phyloP scores from a whole-genome alignment of 1,284 basidiomycete species.

The Leccinum cinnamomeum region DNA sequence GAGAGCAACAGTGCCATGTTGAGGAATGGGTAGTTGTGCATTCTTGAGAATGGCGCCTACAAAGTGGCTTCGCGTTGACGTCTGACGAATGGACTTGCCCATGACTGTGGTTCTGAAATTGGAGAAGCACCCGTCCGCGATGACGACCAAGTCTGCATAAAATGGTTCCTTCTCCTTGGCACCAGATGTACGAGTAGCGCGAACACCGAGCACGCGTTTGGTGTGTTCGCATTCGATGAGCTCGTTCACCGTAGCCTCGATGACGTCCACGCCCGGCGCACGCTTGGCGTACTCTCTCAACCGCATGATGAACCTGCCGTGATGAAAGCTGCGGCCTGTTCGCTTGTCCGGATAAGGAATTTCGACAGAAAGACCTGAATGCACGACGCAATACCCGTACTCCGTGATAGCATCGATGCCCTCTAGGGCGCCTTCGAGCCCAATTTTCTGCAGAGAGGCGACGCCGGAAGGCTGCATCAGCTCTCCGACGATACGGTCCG shows the following conservation, averaged over 20 bases:
- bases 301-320: conserved; percentile 88
- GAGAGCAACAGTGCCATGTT: conserved; percentile 77
- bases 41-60: conserved; percentile 70
- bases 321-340: conserved; percentile 87
- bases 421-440: conserved; percentile 74
- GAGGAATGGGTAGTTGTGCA: conserved; percentile 63
- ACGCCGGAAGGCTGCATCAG: conserved; percentile 95
- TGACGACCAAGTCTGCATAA: conserved; percentile 78
- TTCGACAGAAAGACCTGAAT: conserved; percentile 65
- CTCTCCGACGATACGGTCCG: conserved; percentile 97
- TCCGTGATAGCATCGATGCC: conserved; percentile 87
- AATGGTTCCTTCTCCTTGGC: conserved; percentile 50
- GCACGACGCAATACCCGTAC: conserved; percentile 86
- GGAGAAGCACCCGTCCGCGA: conserved; percentile 96
- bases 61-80: conserved; percentile 65
- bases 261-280: conserved; percentile 65
- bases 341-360: conserved; percentile 85
- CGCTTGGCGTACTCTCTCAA: conserved; percentile 67
- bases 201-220: conserved; percentile 62
- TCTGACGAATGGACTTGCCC: conserved; percentile 40
- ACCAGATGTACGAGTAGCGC: conserved; percentile 43
- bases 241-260: conserved; percentile 83
- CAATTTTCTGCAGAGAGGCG: conserved; percentile 73
- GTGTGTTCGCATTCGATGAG: conserved; percentile 63
- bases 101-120: conserved; percentile 65